Percentiles rank a stretch among this genome's conserved stretches.
These are phyloP conservation scores for Neofusicoccum parvum DNA, from an alignment of 2,329 filamentous ascomycete species.

Conservation along the genomic window DNA sequence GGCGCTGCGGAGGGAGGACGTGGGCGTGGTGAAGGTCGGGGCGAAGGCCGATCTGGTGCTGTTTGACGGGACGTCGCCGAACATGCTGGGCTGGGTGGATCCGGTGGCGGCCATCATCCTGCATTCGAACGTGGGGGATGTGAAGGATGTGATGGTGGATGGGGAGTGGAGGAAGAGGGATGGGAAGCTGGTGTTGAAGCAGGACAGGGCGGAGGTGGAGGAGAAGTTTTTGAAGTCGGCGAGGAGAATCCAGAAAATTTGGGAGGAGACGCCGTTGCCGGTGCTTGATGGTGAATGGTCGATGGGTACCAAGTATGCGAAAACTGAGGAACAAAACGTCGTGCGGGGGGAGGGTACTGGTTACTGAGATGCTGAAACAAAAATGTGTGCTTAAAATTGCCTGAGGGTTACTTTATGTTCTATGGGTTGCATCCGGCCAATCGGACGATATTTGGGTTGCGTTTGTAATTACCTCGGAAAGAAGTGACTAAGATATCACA, in stretches of 20 bases:
- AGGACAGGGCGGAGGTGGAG: constrained; percentile 25
- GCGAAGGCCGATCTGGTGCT: constrained; percentile 60
- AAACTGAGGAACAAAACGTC: constrained; percentile 11
- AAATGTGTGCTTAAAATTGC: too few relatives aligned
- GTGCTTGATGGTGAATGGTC: constrained; percentile 12
- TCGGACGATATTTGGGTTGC: too few relatives aligned
- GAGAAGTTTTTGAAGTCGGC: constrained; percentile 28
- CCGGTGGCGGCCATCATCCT: constrained; percentile 60
- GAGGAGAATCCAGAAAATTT: constrained; percentile 27
- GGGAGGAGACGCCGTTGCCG: constrained; percentile 23
- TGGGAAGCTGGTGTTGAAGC: constrained; percentile 36
- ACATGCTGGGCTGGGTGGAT: constrained; percentile 57
- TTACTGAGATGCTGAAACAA: neutral
- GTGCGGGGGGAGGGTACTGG: constrained; percentile 20
- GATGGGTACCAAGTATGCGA: neutral
- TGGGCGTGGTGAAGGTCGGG: constrained; percentile 54
- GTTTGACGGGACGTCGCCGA: constrained; percentile 53
- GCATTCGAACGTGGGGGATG: constrained; percentile 56
- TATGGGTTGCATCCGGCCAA: too few relatives aligned
- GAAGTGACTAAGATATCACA: too few relatives aligned
- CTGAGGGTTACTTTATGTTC: too few relatives aligned
- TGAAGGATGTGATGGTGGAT: constrained; percentile 54
- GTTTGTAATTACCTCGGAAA: too few relatives aligned
- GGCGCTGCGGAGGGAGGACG: constrained; percentile 53
- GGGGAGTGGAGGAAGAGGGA: constrained; percentile 54